Base-by-base conservation (phyloP, 148 eudicot species). In the Salicornia ramosissima region DNA sequence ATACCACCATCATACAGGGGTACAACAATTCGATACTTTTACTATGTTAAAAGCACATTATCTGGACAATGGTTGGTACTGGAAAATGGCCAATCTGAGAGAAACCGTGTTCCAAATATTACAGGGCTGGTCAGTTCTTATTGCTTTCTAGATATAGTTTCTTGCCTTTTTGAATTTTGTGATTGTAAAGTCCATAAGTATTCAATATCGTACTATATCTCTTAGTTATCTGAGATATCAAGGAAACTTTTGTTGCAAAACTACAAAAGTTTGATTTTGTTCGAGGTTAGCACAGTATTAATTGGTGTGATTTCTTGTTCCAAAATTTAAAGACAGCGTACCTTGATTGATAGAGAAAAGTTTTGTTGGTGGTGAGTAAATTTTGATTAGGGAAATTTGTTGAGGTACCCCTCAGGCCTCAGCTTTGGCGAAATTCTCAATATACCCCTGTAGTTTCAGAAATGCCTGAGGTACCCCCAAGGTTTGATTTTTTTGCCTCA, bases 1-100 rank as follows among this genome's bases (percentile, higher is more conserved):
- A 79, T 94, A 72, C 99, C 99, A 59, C 99, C 97, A 75, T 90
- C 99, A 31, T 90, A 84, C 74, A 80, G 82, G 83, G 97, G 99
- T 68, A 83, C 96, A 31, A 84, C 97, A 46, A 84, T 94, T 73
- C 90, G 97, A 50, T 94, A 94, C 80, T 56, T 88, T 28, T 94
- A 94, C 84, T 89, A 86, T 75, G 84, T 86, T 70, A 87, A 84
- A 80, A 75, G 83, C 74, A 74, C 82, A 36, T 77, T 94, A 72
- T 79, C 74, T 46, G 91, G 92, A 30, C 81, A 86, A 70, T 88
- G 90, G 84, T 68, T 90, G 80, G 70, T 77, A 43, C 51, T 87
- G 74, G 96, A 87, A 56, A 83, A 89, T 80, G 92, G 96, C 55
- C 84, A 75, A 53, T 67, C 85, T 57, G 79, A 67, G 42, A 72